Percentiles rank a stretch among this genome's conserved stretches.
Evolutionary conservation across 2,329 filamentous ascomycete genomes (phyloP).

Genomic region (Neurospora sp.): DNA sequence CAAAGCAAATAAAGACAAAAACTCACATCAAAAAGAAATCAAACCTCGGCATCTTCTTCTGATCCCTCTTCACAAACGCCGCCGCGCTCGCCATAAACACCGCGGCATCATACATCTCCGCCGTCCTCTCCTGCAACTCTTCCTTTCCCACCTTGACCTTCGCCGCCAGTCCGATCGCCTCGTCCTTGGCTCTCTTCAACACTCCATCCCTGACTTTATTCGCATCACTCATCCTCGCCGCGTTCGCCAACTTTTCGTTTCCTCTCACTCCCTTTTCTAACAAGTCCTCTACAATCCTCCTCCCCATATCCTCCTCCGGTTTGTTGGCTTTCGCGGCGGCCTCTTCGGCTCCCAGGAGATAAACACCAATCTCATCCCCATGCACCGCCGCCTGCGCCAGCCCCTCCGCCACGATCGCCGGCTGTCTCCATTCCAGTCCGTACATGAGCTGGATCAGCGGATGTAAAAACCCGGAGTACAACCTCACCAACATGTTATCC

Average conservation of each 20-base stretch:
- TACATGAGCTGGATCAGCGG: constrained; percentile 81
- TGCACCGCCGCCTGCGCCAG: constrained; percentile 72
- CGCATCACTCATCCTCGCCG: constrained; percentile 40
- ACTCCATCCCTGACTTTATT: constrained; percentile 65
- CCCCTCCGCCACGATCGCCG: constrained; percentile 69
- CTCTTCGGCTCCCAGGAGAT: constrained; percentile 44
- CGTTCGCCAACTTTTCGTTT: constrained; percentile 45
- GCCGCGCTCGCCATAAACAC: constrained; percentile 41
- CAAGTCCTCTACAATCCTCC: constrained; percentile 44
- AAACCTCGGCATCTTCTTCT: constrained; percentile 53
- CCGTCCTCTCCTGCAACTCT: constrained; percentile 44
- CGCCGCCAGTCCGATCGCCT: constrained; percentile 52
- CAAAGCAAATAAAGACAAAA: neutral
- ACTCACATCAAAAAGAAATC: constrained; percentile 66
- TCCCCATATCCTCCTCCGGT: constrained; percentile 19
- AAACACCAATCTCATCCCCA: constrained; percentile 40
- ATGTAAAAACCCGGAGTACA: constrained; percentile 63
- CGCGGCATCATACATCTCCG: constrained; percentile 59
- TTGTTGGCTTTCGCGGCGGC: constrained; percentile 2
- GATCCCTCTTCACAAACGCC: constrained; percentile 30
- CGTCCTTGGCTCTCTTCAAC: constrained; percentile 49
- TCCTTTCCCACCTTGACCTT: constrained; percentile 41
- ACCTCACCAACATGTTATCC: constrained; percentile 57
- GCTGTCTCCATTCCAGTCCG: constrained; percentile 73
- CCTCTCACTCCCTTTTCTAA: constrained; percentile 44